Base-by-base conservation (phyloP, 306 rosid genomes). In the Oemleria cerasiformis region DNA sequence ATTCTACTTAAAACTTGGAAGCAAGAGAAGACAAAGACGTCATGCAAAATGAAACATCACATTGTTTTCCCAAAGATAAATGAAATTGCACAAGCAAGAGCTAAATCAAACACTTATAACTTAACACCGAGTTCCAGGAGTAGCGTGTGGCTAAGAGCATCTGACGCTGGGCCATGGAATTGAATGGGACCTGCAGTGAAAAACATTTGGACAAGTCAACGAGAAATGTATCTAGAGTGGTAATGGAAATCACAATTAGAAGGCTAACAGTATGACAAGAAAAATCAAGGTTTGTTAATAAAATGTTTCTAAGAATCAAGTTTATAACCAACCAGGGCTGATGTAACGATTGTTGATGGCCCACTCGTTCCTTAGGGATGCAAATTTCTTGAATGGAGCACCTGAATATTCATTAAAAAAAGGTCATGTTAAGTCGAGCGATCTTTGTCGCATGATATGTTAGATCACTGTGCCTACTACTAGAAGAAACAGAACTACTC, bases 371-470 rank as follows among this genome's bases (percentile, higher is more conserved):
- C 99, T 75, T 76, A 81, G 36, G 68, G 96, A 92, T 57, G 96
- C 97, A 76, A 89, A 95, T 80, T 86, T 95, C 87, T 85, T 89
- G 88, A 95, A 95, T 59, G 99, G 99, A 19, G 96, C 96, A 68
- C 96, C 99, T 95, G 92, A 64, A 82, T 66, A 59, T 75, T 48
- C 73, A 75, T 66, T 25, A 45, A 7, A 30, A 43, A 71, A 13
- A 63, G 38, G 51, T 40, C 65, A 59, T 59, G 61, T 63, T 50
- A 56, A 78, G 75, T 44, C 70, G 48, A 67, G 39, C 43, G 60
- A 73, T 68, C 43, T 14, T 21, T 42, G 40, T 66, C 25, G 62
- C 45, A 63, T 72, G 48, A 13, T 21, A 69, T 54, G 57, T 38
- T 62, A 34, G 12, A 17, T 53, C 61, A 45, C 39, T 19, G 20